Evolutionary conservation across 805 yeast genomes (phyloP), one percentile per base, ranked within the genome.

Genomic region (Isabelozyma heimii): DNA sequence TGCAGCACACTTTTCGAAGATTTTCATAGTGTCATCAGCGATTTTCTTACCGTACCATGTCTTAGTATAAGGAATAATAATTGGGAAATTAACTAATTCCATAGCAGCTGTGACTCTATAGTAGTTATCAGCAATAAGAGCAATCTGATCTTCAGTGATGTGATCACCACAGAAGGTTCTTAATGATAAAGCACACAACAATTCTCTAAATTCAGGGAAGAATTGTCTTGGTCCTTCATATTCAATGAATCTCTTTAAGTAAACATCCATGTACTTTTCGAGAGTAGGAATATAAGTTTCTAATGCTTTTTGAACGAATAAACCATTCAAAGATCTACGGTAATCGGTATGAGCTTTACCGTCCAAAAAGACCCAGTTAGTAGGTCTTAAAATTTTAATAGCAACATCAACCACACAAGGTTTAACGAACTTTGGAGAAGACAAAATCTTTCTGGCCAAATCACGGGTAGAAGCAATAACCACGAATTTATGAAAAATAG

Each of bases 321-420:
- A 76, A 6, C 96, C 96, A 66, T 94, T 92, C 64, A 94, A 76
- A 12, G 94, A 84, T 67, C 84, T 84, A 72, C 99, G 85, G 73
- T 92, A 94, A 70, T 94, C 99, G 50, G 84, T 83, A 62, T 94
- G 99, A 33, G 85, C 95, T 72, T 91, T 91, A 58, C 99, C 99
- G 63, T 94, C 99, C 61, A 91, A 72, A 68, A 94, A 94, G 37
- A 94, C 99, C 99, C 99, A 94, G 76, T 92, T 94, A 42, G 92
- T 79, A 43, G 98, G 97, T 70, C 98, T 84, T 62, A 94, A 76
- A 56, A 94, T 89, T 72, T 94, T 94, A 54, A 85, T 79, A 16
- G 99, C 99, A 47, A 91, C 98, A 66, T 94, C 99, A 55, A 94
- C 99, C 52, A 94, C 97, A 74, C 99, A 94, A 5, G 99, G 99